Percentiles rank a stretch among this genome's conserved stretches.
Conservation (phyloP, 768 basidiomycete species). For the Neoboletus brunneissimus region DNA sequence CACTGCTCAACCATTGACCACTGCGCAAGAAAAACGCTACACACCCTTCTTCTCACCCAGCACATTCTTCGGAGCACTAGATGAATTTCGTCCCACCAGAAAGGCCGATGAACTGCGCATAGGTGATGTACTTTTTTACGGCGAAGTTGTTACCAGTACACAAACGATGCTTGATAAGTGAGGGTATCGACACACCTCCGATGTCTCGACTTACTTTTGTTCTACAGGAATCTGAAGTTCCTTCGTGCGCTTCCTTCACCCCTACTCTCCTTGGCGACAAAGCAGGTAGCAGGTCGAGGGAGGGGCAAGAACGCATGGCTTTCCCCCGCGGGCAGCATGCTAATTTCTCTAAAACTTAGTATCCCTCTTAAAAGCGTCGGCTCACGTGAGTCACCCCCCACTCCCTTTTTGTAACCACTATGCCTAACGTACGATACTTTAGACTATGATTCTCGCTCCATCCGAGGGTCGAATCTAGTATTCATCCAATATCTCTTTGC, state of each 20-base stretch:
- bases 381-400: slow-evolving; percentile 4
- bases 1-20: slow-evolving; percentile 47
- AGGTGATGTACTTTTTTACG: slow-evolving; percentile 81
- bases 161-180: slow-evolving; percentile 94
- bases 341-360: slow-evolving; percentile 44
- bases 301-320: slow-evolving; percentile 90
- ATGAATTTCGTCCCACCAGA: slow-evolving; percentile 23
- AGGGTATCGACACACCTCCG: slow-evolving; percentile 24
- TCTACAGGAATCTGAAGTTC: slow-evolving; percentile 68
- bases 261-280: slow-evolving; percentile 78
- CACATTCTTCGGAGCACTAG: slow-evolving; percentile 57
- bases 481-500: slow-evolving; percentile 93
- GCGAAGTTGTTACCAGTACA: slow-evolving; percentile 89
- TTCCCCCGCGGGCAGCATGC: slow-evolving; percentile 86
- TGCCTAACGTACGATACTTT: neutral
- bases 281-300: slow-evolving; percentile 85
- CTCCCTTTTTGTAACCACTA: neutral
- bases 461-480: slow-evolving; percentile 60
- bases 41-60: slow-evolving; percentile 74
- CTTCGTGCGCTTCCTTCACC: slow-evolving; percentile 70
- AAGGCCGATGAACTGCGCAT: slow-evolving; percentile 44
- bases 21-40: slow-evolving; percentile 33
- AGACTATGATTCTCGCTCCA: slow-evolving; percentile 7
- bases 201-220: neutral
- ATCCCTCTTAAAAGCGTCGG: slow-evolving; percentile 16